phyloP scores from a whole-genome alignment of 306 rosid genomes.

The Astragalus glycyphyllos region DNA sequence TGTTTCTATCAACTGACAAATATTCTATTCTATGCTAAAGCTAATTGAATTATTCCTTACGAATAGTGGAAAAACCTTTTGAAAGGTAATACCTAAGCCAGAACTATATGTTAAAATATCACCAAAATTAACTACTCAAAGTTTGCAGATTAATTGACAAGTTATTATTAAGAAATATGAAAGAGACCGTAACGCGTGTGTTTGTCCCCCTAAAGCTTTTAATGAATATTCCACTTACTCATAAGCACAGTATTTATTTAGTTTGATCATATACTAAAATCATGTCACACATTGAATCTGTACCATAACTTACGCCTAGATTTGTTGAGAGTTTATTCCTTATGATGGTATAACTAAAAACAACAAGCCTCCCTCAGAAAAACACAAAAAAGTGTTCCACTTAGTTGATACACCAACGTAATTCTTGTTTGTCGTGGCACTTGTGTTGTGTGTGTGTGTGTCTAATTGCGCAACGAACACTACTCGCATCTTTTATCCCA shows the following conservation, averaged over 20 bases:
- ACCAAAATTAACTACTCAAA: background rate
- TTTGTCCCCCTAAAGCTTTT: background rate
- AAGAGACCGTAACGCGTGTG: background rate
- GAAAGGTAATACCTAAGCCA: constrained; percentile 9
- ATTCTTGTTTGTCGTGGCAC: background rate
- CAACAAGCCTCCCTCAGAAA: background rate
- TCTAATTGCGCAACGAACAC: constrained; percentile 37
- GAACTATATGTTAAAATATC: background rate
- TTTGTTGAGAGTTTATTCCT: constrained; percentile 22
- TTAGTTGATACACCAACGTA: background rate
- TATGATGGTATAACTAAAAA: background rate
- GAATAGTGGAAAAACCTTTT: background rate
- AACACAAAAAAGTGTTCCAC: background rate
- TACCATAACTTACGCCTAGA: constrained; percentile 19
- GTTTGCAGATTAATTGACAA: background rate
- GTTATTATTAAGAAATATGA: background rate
- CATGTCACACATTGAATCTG: background rate
- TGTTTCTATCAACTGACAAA: background rate
- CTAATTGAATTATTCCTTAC: constrained; percentile 16
- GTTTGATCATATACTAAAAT: background rate
- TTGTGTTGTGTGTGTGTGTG: constrained; percentile 17
- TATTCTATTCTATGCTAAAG: constrained; percentile 14
- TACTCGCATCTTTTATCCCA: constrained; percentile 33
- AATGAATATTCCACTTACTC: constrained; percentile 21
- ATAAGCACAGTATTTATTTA: background rate